These are phyloP conservation scores for Penicillium griseofulvum DNA, from an alignment of 2,329 filamentous ascomycete genomes.

Conservation along the genomic window DNA sequence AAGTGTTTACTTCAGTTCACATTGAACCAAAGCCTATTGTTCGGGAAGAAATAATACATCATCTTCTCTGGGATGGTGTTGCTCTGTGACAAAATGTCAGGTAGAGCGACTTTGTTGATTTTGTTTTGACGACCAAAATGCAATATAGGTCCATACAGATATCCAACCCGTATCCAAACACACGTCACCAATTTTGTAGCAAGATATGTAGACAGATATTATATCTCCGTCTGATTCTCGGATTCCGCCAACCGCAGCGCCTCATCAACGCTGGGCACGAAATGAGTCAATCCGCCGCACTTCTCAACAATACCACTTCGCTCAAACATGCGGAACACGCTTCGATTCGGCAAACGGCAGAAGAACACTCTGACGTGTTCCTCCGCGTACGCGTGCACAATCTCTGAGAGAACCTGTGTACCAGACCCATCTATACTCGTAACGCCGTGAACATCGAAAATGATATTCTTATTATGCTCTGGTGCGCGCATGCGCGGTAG, in stretches of 20 bases:
- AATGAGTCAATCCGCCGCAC: slow-evolving; percentile 73
- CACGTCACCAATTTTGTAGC: not conserved
- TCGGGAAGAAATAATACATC: not conserved
- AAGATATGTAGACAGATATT: not conserved
- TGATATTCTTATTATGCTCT: slow-evolving; percentile 86
- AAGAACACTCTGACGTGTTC: slow-evolving; percentile 62
- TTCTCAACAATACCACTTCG: slow-evolving; percentile 80
- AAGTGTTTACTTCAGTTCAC: not conserved
- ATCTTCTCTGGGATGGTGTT: not conserved
- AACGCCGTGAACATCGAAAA: slow-evolving; percentile 98
- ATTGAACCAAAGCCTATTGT: not conserved
- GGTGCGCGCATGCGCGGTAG: slow-evolving; percentile 72
- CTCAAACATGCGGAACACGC: slow-evolving; percentile 70
- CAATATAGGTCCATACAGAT: not conserved
- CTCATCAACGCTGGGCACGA: slow-evolving; percentile 79
- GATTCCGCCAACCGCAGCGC: slow-evolving; percentile 78
- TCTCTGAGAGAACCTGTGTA: slow-evolving; percentile 86
- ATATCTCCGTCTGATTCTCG: slow-evolving; percentile 52
- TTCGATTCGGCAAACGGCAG: slow-evolving; percentile 53
- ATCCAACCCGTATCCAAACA: not conserved
- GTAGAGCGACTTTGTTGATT: not conserved
- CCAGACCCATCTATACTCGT: slow-evolving; percentile 91
- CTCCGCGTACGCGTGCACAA: slow-evolving; percentile 76
- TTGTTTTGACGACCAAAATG: not conserved
- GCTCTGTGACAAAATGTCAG: not conserved